A percentile compares a stretch with the other conserved stretches of the same genome.
These are phyloP conservation scores for Lyophyllum decastes DNA, from an alignment of 768 basidiomycete genomes.

Conservation along the genomic window DNA sequence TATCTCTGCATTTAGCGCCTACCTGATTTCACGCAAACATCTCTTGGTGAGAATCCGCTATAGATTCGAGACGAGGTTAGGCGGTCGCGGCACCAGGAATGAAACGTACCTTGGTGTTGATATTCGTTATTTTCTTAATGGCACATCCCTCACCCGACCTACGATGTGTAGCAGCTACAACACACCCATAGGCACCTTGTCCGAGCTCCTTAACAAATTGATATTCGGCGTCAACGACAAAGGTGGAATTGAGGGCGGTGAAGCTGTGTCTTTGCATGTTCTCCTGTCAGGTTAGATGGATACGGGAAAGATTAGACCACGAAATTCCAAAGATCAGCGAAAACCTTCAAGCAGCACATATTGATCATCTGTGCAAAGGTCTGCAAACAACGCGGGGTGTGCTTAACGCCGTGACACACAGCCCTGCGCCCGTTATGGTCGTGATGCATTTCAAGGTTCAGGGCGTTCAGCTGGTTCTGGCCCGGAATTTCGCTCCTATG, in stretches of 20 bases:
- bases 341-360: conserved; percentile 10
- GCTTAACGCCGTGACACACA: background rate
- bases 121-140: conserved; percentile 96
- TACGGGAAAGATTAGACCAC: background rate
- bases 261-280: conserved; percentile 77
- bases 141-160: conserved; percentile 86
- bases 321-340: conserved; percentile 7
- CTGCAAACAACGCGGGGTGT: conserved; percentile 17
- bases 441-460: background rate
- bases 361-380: conserved; percentile 16
- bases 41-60: conserved; percentile 96
- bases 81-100: background rate
- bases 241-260: conserved; percentile 81
- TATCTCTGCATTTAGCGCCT: conserved; percentile 22
- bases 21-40: conserved; percentile 94
- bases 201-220: conserved; percentile 97
- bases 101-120: conserved; percentile 73
- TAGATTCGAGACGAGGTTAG: conserved; percentile 3
- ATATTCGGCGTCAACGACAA: conserved; percentile 87
- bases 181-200: conserved; percentile 93
- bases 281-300: conserved; percentile 14
- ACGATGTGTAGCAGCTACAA: conserved; percentile 83
- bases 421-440: background rate
- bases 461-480: too few species aligned
- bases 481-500: too few species aligned